Conservation (phyloP, 192 early-diverging fungal species). For the Haplosporangium gracile region DNA sequence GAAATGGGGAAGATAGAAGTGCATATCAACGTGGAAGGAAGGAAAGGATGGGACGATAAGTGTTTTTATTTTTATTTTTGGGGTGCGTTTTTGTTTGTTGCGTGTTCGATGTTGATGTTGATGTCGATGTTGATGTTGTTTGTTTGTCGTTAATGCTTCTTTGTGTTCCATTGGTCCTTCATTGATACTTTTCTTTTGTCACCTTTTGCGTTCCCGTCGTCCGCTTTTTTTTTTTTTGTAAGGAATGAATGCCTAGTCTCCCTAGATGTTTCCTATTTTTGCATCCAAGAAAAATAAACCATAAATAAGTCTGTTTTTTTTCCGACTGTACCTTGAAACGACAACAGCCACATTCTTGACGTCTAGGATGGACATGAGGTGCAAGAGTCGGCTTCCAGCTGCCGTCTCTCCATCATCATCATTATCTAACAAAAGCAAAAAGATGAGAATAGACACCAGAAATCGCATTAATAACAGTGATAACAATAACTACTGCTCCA, state of each 20-base stretch:
- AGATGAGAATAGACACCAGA: not conserved
- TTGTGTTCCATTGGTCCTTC: not conserved
- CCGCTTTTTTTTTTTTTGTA: not conserved
- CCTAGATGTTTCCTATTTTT: not conserved
- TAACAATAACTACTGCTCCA: not conserved
- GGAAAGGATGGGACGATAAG: not conserved
- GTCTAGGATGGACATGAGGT: conserved; percentile 84
- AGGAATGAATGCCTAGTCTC: not conserved
- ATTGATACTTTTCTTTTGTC: no score
- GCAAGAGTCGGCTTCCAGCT: conserved; percentile 86
- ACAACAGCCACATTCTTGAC: conserved; percentile 83
- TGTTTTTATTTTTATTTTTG: not conserved
- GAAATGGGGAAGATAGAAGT: not conserved
- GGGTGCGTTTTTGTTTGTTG: not conserved
- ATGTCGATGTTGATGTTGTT: no score
- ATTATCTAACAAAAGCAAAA: conserved; percentile 64
- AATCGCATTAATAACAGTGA: not conserved
- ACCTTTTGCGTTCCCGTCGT: not conserved
- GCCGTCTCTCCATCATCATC: conserved; percentile 97
- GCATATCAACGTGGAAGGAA: not conserved
- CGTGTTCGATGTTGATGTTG: not conserved
- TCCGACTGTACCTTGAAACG: conserved; percentile 62
- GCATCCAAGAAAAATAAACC: not conserved
- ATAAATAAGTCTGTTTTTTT: not conserved
- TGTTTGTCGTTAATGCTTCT: not conserved